Base-by-base conservation (phyloP, 176 grass and related monocot genomes). In the Carex kokanica region DNA sequence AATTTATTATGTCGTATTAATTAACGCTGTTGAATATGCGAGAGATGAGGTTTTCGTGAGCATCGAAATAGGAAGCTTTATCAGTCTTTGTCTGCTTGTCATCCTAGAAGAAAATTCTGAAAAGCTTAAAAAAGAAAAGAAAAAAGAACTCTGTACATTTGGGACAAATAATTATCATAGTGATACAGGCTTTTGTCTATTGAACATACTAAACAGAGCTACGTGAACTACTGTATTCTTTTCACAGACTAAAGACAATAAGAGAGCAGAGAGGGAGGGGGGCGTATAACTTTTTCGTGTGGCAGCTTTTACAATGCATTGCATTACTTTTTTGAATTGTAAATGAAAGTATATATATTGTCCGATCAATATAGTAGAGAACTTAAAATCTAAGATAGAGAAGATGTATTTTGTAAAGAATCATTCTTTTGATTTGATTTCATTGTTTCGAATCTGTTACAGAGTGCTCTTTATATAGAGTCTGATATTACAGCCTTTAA, bases 71-170 rank as follows among this genome's bases (percentile, higher is more conserved):
- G 72, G 12, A 21, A 77, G 3, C 72, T 77, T 77, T 77, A 77
- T 25, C 72, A 77, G 72, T 23, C 14, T 31, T 54, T 77, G 72
- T 67, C 71, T 77, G 21, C 47, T 54, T 75, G 72, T 55, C 21
- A 54, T 77, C 66, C 72, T 31, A 74, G 72, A 24, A 77, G 49
- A 53, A 77, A 77, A 31, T 77, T 31, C 47, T 75, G 47, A 29
- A 75, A 54, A 77, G 43, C 49, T n/a, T 51, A 51, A 12, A 25
- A 24, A 25, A 74, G 27, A 11, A 54, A 55, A 55, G 9, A 17
- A 68, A 7, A 38, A 29, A 77, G 23, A 8, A 17, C 6, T 75
- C 49, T 77, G 72, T 17, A 55, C 72, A 11, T 53, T 29, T 77
- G 49, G 4, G 14, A 77, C 13, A 31, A 77, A 55, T 52, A 53